Base-by-base conservation (phyloP, 768 basidiomycete genomes). In the Psilocybe tampanensis region DNA sequence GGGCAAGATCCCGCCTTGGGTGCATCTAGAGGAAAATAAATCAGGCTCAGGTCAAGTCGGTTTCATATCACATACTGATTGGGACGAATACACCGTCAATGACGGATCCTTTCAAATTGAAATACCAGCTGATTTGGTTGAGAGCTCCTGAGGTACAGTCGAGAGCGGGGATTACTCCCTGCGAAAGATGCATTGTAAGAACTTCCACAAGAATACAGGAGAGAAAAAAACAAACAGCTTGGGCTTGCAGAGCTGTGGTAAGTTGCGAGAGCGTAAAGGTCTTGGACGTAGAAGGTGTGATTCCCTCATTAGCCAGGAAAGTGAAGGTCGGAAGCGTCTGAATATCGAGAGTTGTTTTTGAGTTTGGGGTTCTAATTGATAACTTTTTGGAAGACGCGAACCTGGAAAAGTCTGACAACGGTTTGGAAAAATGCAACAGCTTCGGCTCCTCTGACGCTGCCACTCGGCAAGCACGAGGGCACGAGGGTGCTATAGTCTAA, bases 301-400 rank as follows among this genome's bases (percentile, higher is more conserved):
- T 94, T 22, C 90, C 90, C n/a, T 80, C 86, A 19, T 80, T 72
- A 13, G 76, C 72, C 39, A 94, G 85, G 83, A 83, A 92, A 15
- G 81, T 76, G 69, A 85, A 92, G 2, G 92, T 92, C 0, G 90
- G 88, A 22, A 93, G 82, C 8, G 79, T 77, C 82, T 76, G 39
- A 8, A 19, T 7, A 8, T 33, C 67, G 43, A 43, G 33, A 19
- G 43, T 42, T 36, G 47, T 26, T 36, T 17, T 47, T 44, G 47
- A 56, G 3, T 34, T 55, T 45, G 43, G 42, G 47, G 48, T 47
- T 47, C 47, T 9, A 17, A 9, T 36, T 43, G 26, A 33, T 77
- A 60, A 71, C 72, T 44, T 23, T 36, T 77, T 59, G 72, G 73
- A 44, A 13, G 44, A 55, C 29, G 60, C 59, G 70, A 62, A 78